phyloP scores from a whole-genome alignment of 2,329 filamentous ascomycete species.

The Chlorencoelia australis region DNA sequence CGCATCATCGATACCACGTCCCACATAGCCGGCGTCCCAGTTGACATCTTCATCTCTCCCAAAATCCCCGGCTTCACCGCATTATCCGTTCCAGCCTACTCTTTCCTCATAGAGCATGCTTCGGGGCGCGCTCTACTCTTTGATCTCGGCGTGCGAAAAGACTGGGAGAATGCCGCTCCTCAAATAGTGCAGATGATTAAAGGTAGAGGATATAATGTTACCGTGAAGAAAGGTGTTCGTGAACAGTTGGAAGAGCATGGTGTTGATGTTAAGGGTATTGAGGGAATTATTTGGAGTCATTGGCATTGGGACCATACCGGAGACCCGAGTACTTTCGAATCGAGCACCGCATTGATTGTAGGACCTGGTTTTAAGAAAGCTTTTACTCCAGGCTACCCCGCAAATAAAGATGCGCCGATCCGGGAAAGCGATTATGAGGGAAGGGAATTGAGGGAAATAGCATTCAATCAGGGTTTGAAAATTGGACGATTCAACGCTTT shows the following conservation, averaged over 20 bases:
- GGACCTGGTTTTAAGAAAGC: slow-evolving; percentile 36
- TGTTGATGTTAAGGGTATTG: slow-evolving; percentile 26
- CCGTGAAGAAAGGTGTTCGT: slow-evolving; percentile 33
- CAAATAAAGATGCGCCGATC: slow-evolving; percentile 29
- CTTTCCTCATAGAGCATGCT: slow-evolving; percentile 38
- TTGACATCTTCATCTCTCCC: slow-evolving; percentile 15
- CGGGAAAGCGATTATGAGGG: slow-evolving; percentile 32
- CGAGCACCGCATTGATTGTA: slow-evolving; percentile 34
- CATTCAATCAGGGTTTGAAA: slow-evolving; percentile 28
- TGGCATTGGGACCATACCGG: slow-evolving; percentile 34
- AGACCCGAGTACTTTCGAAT: slow-evolving; percentile 34
- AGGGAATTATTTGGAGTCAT: slow-evolving; percentile 29
- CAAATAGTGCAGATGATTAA: slow-evolving; percentile 23
- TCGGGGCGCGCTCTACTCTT: slow-evolving; percentile 26
- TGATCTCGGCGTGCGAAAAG: slow-evolving; percentile 32
- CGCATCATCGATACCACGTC: slow-evolving; percentile 27
- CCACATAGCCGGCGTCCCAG: slow-evolving; percentile 17
- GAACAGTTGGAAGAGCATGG: slow-evolving; percentile 32
- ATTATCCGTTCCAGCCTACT: slow-evolving; percentile 32
- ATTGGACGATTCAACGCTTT: slow-evolving; percentile 37
- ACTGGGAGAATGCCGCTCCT: slow-evolving; percentile 33
- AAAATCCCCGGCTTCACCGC: slow-evolving; percentile 29
- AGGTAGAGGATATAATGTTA: slow-evolving; percentile 27
- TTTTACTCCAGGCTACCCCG: slow-evolving; percentile 36
- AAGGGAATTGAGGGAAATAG: slow-evolving; percentile 28